These are phyloP conservation scores for Uronychia binucleata DNA, from an alignment of 73 alveolate species.

Conservation along the genomic window DNA sequence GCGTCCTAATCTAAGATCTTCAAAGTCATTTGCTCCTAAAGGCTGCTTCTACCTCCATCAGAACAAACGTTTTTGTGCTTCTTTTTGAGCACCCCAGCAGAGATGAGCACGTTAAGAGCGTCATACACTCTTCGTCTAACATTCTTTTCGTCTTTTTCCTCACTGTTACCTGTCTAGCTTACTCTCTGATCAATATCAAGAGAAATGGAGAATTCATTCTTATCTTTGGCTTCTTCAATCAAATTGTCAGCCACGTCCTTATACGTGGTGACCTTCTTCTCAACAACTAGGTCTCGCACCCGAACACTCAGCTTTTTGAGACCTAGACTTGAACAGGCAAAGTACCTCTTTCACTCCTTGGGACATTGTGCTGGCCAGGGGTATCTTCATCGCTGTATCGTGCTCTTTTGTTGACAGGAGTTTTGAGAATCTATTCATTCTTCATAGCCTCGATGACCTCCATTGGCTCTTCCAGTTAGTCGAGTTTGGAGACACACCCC, in stretches of 20 bases:
- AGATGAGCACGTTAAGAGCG: constrained; percentile 87
- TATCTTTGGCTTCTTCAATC: constrained; percentile 39
- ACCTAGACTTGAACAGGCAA: no score
- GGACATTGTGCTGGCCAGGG: no score
- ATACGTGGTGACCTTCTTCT: constrained; percentile 63
- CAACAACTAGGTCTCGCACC: constrained; percentile 72
- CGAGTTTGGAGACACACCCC: no score
- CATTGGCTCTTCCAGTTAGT: no score
- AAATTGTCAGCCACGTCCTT: constrained; percentile 83
- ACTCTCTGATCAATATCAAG: no score
- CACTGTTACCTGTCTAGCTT: not conserved
- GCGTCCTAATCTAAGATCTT: constrained; percentile 1
- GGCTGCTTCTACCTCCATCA: not conserved
- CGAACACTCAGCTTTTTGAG: constrained; percentile 70
- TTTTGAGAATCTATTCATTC: no score
- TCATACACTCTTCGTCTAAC: constrained; percentile 91
- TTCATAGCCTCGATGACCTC: no score
- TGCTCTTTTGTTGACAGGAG: no score
- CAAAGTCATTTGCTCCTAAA: not conserved
- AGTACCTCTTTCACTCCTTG: no score
- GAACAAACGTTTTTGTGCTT: constrained; percentile 66
- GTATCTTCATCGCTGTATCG: no score
- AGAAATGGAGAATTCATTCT: constrained; percentile 35
- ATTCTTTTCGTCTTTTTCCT: constrained; percentile 79
- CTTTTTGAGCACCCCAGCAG: constrained; percentile 75